phyloP scores from a whole-genome alignment of 1,139 yeast genomes.

The Suzukiozyma palmioleophila region DNA sequence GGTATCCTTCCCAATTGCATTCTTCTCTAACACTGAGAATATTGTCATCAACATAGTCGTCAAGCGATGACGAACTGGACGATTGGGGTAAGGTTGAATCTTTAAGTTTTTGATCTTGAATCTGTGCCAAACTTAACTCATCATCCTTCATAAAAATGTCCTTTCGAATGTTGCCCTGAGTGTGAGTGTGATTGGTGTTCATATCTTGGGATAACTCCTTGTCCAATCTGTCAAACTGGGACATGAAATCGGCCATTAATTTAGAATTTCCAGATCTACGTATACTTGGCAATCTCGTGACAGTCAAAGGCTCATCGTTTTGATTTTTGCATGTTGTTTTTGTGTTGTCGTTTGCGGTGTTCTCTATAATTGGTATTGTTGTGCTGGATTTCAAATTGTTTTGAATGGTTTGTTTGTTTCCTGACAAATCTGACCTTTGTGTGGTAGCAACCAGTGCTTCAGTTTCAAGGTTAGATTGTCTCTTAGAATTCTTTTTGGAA shows the following conservation, averaged over 20 bases:
- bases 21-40: slow-evolving; percentile 29
- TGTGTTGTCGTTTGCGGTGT: no score
- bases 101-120: slow-evolving; percentile 35
- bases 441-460: no score
- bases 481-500: background rate
- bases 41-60: slow-evolving; percentile 34
- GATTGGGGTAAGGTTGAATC: slow-evolving; percentile 17
- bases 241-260: slow-evolving; percentile 1
- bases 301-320: slow-evolving; percentile 9
- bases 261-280: slow-evolving; percentile 23
- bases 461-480: no score
- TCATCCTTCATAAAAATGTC: slow-evolving; percentile 41
- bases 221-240: background rate
- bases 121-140: slow-evolving; percentile 40
- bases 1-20: slow-evolving; percentile 25
- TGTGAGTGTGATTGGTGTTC: background rate
- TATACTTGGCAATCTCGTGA: slow-evolving; percentile 26
- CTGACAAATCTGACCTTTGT: no score
- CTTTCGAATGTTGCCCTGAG: slow-evolving; percentile 1
- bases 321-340: background rate
- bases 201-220: background rate
- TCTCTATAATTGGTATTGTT: no score
- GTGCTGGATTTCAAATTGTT: no score
- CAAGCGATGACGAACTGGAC: slow-evolving; percentile 9
- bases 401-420: no score